Evolutionary conservation across 768 basidiomycete genomes (phyloP), one percentile per base, ranked within the genome.

Genomic region (Leccinum pellstonianum): DNA sequence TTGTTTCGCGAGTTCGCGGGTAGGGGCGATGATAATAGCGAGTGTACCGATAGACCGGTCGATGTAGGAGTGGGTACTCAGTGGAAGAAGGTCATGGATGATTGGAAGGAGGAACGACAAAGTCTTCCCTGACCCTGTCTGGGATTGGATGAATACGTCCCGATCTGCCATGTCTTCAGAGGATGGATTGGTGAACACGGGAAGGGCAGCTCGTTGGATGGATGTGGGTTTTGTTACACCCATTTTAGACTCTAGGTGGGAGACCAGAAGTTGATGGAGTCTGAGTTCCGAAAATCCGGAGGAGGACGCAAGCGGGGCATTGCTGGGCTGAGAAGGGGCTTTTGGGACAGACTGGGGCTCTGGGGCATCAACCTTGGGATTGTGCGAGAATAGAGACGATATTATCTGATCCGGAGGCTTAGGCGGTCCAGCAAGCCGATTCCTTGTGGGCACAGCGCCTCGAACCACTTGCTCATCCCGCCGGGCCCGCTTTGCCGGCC

Each of bases 91-190:
- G 72, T 96, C 94, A 62, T 98, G 93, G 48, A 98, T 83, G 73
- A 98, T 93, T 27, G 96, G 96, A 11, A 98, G 84, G 23, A 98
- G 83, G 77, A 91, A 98, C 3, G 95, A 84, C 23, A 98, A 77
- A 0, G 95, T 98, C 76, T 98, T 98, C 69, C 96, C 96, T 0
- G 95, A 98, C 57, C 96, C 96, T 9, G 96, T 98, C 72, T 98
- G 95, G 12, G 94, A 92, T 73, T 97, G 95, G 57, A 98, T 91
- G 73, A 97, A 95, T 14, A 91, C 84, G 73, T 96, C 94, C 60
- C 90, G 80, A 52, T 77, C 76, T 52, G 66, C 62, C 60, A 74
- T 75, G 62, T 72, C 77, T 27, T 74, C 64, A 0, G 79, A 72
- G 8, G 69, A 60, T 8, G 74, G 66, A 41, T 71, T 75, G 4